Conservation (phyloP, 352 stramenopile species). For the Albugo laibachii region DNA sequence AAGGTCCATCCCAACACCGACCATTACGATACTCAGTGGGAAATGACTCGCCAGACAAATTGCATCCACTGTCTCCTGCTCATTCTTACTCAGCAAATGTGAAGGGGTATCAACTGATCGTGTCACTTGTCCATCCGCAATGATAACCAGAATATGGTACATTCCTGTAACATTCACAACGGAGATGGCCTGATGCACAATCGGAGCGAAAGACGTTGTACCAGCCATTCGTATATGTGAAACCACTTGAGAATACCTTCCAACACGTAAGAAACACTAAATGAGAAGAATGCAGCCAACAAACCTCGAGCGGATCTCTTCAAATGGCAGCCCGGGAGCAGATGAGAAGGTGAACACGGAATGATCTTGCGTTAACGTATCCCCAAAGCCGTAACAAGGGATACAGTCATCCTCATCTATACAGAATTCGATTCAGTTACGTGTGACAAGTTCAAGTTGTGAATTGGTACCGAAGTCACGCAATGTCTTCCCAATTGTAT, state of each 20-base stretch:
- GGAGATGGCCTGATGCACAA: constrained; percentile 63
- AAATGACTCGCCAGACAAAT: constrained; percentile 61
- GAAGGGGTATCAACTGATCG: constrained; percentile 56
- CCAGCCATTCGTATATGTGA: constrained; percentile 58
- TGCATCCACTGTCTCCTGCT: constrained; percentile 75
- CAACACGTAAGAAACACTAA: background rate
- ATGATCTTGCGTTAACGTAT: constrained; percentile 56
- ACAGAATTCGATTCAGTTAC: background rate
- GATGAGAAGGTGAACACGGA: constrained; percentile 53
- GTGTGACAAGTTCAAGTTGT: background rate
- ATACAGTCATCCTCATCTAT: constrained; percentile 74
- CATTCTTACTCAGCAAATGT: constrained; percentile 60
- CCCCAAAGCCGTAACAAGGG: constrained; percentile 66
- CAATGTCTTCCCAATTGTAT: constrained; percentile 51
- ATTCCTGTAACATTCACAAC: constrained; percentile 57
- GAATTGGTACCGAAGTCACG: constrained; percentile 31
- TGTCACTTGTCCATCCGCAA: constrained; percentile 74
- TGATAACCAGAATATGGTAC: constrained; percentile 80
- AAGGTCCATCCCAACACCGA: constrained; percentile 67
- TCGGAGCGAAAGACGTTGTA: constrained; percentile 70
- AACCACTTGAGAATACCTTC: constrained; percentile 38
- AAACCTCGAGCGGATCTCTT: constrained; percentile 26
- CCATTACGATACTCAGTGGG: constrained; percentile 60
- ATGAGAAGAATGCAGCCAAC: background rate
- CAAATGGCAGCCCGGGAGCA: constrained; percentile 32